Evolutionary conservation across 257 asterid species (phyloP), one percentile per base, ranked within the genome.

Genomic region (Penstemon barbatus): DNA sequence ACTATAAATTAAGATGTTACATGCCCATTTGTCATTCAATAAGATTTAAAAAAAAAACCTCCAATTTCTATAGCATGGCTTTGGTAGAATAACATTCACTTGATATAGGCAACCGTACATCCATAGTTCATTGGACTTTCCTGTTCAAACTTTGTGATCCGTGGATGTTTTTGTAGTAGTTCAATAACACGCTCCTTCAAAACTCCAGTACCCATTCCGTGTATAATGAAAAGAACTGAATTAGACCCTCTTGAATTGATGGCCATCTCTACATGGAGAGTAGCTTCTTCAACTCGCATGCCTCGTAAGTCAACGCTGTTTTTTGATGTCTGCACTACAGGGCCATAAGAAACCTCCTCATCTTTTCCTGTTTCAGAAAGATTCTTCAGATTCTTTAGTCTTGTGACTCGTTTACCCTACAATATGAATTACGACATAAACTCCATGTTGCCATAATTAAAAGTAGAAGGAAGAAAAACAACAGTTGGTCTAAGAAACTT

Each of bases 121-220:
- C 96, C 99, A 79, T 88, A 84, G 51, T 93, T 93, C 72, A 70
- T 81, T 0, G 92, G 85, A 80, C 89, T 88, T 76, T 88, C 96
- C 83, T 81, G 96, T 63, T 93, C 99, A 78, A 93, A 90, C 79
- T 85, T 93, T 63, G 71, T 82, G 4, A 93, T 78, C 8, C 87
- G 96, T 1, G 97, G 90, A 68, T 93, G 89, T 45, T 67, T 72
- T 59, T 71, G 77, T 53, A 92, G 79, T 66, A 87, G 61, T 72
- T 82, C 76, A 56, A 81, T 80, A 39, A 84, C 96, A 38, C 82
- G 69, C 72, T 90, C 97, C 84, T 89, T 90, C 61, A 94, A 73
- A 43, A 81, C 96, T 13, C 99, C 96, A 42, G 91, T 87, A 51
- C 99, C 97, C 96, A 84, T 94, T 69, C 99, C 97, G 64, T 94